Evolutionary conservation across 108 stramenopile species (phyloP).

Genomic region (Cyclotella atomus): DNA sequence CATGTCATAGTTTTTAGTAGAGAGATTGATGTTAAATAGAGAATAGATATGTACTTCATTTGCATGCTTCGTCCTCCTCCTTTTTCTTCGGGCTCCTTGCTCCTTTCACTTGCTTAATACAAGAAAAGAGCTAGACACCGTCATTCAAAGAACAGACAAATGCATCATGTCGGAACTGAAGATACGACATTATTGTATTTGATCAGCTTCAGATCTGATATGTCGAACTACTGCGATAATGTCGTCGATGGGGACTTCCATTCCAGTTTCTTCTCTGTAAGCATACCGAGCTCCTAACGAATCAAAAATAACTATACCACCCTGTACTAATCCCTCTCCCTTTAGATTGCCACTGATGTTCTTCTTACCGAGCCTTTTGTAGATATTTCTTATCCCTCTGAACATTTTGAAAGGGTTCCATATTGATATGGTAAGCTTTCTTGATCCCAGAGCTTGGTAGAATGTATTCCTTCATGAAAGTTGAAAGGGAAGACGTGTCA

Average conservation of each 20-base stretch:
- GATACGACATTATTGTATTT: constrained; percentile 5
- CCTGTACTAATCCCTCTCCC: constrained; percentile 69
- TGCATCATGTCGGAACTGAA: not conserved
- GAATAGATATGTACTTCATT: no score
- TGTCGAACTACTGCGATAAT: constrained; percentile 45
- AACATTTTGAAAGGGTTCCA: constrained; percentile 61
- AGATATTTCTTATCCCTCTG: constrained; percentile 40
- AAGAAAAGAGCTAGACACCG: no score
- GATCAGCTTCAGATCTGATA: constrained; percentile 20
- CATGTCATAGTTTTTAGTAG: no score
- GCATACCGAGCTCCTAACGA: constrained; percentile 44
- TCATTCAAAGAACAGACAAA: constrained; percentile 9
- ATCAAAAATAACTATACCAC: constrained; percentile 66
- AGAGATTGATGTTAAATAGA: no score
- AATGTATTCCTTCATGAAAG: constrained; percentile 32
- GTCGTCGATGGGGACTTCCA: constrained; percentile 50
- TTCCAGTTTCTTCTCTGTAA: constrained; percentile 65
- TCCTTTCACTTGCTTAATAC: no score
- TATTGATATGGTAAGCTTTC: constrained; percentile 30
- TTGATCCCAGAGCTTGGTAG: constrained; percentile 58
- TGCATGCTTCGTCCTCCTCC: no score
- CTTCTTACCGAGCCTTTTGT: constrained; percentile 45
- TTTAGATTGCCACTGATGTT: constrained; percentile 61
- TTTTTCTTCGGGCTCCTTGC: no score
- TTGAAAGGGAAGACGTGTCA: not conserved